Evolutionary conservation across 2,329 filamentous ascomycete genomes (phyloP).

Genomic region (Phialocephala sp.): DNA sequence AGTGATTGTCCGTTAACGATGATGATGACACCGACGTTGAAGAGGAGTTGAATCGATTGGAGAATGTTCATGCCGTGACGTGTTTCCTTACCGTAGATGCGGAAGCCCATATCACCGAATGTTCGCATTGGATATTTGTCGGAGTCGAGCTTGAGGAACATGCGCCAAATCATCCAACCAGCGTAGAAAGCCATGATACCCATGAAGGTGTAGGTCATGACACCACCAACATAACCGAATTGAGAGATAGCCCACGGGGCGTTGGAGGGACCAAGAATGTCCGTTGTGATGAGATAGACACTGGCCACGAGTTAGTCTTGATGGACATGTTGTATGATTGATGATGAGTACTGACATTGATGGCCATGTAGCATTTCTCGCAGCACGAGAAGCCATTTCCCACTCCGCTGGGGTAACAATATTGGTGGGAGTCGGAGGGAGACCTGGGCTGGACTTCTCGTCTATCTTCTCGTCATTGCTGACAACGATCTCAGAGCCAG

Average conservation of each 20-base stretch:
- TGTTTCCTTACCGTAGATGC: conserved; percentile 50
- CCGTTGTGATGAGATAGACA: conserved; percentile 40
- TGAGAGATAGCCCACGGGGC: conserved; percentile 38
- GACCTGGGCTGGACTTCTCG: conserved; percentile 28
- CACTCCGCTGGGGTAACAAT: conserved; percentile 48
- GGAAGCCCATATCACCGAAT: conserved; percentile 48
- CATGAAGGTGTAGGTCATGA: conserved; percentile 28
- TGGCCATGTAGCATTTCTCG: conserved; percentile 52
- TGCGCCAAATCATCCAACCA: conserved; percentile 33
- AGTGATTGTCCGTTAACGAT: conserved; percentile 59
- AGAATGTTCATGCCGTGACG: conserved; percentile 54
- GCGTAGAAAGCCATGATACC: conserved; percentile 28
- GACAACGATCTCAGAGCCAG: conserved; percentile 9
- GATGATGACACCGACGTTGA: conserved; percentile 58
- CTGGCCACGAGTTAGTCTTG: conserved; percentile 10
- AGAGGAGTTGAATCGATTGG: conserved; percentile 53
- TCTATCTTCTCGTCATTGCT: conserved; percentile 14
- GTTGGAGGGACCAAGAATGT: conserved; percentile 31
- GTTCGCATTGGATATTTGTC: conserved; percentile 29
- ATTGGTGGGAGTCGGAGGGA: conserved; percentile 23
- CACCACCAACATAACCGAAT: conserved; percentile 45
- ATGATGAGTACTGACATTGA: conserved; percentile 43
- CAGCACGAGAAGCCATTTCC: conserved; percentile 51
- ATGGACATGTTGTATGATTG: not conserved
- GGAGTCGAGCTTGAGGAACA: conserved; percentile 34